These are phyloP conservation scores for Thymus mandschuricus DNA, from an alignment of 257 asterid species.

Conservation along the genomic window DNA sequence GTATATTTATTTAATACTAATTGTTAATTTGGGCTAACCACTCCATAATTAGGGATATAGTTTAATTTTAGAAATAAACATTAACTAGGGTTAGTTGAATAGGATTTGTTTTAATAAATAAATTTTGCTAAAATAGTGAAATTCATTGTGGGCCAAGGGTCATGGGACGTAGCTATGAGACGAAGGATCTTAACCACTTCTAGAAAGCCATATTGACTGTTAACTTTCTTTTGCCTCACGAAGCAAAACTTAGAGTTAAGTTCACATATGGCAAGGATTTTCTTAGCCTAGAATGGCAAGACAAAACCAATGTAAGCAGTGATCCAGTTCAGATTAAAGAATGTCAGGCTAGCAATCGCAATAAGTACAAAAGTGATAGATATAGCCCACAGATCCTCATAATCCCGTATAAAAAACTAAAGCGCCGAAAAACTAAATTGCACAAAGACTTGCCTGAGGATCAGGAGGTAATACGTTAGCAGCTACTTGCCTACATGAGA, in stretches of 20 bases:
- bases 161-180: too few relatives aligned
- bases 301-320: constrained; percentile 5
- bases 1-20: too few relatives aligned
- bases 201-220: neutral
- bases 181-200: too few relatives aligned
- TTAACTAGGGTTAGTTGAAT: too few relatives aligned
- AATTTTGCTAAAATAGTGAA: too few relatives aligned
- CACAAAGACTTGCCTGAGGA: constrained; percentile 54
- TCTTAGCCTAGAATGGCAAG: constrained; percentile 22
- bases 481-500: constrained; percentile 65
- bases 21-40: too few relatives aligned
- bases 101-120: too few relatives aligned
- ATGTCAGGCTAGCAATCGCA: constrained; percentile 18
- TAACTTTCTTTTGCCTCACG: neutral
- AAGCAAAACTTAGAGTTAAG: neutral
- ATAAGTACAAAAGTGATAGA: constrained; percentile 13
- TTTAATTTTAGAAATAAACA: too few relatives aligned
- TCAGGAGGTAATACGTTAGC: constrained; percentile 60
- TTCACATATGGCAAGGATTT: constrained; percentile 17
- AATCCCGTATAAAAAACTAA: constrained; percentile 23
- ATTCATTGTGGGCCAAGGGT: too few relatives aligned
- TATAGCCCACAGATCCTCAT: constrained; percentile 7
- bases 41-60: too few relatives aligned
- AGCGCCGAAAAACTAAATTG: constrained; percentile 16
- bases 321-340: constrained; percentile 3